Evolutionary conservation across 1,284 basidiomycete genomes (phyloP).

Genomic region (Salmacisia buchloeana): DNA sequence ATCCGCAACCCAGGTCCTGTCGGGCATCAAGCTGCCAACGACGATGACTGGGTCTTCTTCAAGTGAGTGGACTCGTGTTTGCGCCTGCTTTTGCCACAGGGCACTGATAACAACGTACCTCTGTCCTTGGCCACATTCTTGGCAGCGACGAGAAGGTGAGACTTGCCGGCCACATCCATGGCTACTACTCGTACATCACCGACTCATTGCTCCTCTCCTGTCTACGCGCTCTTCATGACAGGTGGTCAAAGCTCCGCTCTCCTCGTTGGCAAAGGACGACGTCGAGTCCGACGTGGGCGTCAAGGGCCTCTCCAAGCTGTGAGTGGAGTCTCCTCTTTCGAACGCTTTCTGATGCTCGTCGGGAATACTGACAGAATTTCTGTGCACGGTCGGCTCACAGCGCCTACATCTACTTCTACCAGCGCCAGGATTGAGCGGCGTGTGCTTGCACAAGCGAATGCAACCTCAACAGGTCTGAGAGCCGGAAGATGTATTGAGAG

Average conservation of each 20-base stretch:
- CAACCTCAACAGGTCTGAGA: too few species aligned
- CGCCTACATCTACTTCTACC: slow-evolving; percentile 6
- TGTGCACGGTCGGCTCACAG: background rate
- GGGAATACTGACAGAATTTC: background rate
- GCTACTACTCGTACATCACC: slow-evolving; percentile 4
- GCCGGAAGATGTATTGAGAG: too few species aligned
- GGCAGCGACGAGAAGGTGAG: slow-evolving; percentile 22
- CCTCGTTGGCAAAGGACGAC: slow-evolving; percentile 12
- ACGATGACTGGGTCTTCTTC: slow-evolving; percentile 31
- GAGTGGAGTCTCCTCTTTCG: background rate
- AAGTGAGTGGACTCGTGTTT: slow-evolving; percentile 14
- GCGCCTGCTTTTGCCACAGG: too few species aligned
- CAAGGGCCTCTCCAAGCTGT: slow-evolving; percentile 19
- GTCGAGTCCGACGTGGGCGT: slow-evolving; percentile 23
- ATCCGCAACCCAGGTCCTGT: slow-evolving; percentile 55
- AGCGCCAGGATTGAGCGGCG: background rate
- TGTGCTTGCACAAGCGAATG: too few species aligned
- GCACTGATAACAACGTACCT: background rate
- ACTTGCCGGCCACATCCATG: background rate
- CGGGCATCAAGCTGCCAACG: slow-evolving; percentile 1
- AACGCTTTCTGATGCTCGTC: background rate
- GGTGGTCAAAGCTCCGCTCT: slow-evolving; percentile 28
- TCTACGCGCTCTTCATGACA: slow-evolving; percentile 26
- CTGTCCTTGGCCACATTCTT: background rate
- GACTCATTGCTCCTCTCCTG: background rate